phyloP scores from a whole-genome alignment of 768 basidiomycete species.

The Fomitopsis pulvina region DNA sequence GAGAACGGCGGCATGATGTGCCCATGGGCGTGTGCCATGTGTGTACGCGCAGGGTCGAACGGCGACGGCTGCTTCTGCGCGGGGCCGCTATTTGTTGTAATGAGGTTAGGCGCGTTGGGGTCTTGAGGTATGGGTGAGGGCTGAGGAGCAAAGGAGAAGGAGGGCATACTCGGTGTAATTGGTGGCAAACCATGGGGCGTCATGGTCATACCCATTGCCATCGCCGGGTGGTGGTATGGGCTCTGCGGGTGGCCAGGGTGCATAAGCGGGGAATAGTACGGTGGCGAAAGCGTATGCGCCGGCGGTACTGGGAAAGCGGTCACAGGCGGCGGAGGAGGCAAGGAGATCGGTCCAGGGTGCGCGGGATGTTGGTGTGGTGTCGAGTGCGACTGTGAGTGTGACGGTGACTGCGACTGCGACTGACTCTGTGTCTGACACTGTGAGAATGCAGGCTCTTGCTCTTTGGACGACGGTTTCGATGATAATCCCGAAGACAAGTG shows the following conservation, averaged over 20 bases:
- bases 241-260: conserved; percentile 25
- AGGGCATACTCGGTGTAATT: conserved; percentile 97
- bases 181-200: conserved; percentile 84
- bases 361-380: conserved; percentile 21
- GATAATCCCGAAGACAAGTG: conserved; percentile 18
- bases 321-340: conserved; percentile 52
- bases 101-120: conserved; percentile 24
- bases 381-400: conserved; percentile 9
- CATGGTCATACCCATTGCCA: conserved; percentile 30
- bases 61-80: conserved; percentile 22
- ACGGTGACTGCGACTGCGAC: conserved; percentile 9
- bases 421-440: conserved; percentile 3
- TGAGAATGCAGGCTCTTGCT: conserved; percentile 11
- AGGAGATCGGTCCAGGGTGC: conserved; percentile 65
- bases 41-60: conserved; percentile 15
- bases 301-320: conserved; percentile 31
- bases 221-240: conserved; percentile 34
- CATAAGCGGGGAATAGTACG: conserved; percentile 24
- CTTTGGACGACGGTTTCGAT: conserved; percentile 29
- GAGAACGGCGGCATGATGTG: conserved; percentile 23
- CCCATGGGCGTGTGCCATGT: conserved; percentile 12
- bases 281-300: conserved; percentile 29
- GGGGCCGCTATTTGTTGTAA: conserved; percentile 19
- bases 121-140: conserved; percentile 32
- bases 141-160: conserved; percentile 76